Conservation (phyloP, 2,329 filamentous ascomycete species). For the Ceratocystis ficicola region DNA sequence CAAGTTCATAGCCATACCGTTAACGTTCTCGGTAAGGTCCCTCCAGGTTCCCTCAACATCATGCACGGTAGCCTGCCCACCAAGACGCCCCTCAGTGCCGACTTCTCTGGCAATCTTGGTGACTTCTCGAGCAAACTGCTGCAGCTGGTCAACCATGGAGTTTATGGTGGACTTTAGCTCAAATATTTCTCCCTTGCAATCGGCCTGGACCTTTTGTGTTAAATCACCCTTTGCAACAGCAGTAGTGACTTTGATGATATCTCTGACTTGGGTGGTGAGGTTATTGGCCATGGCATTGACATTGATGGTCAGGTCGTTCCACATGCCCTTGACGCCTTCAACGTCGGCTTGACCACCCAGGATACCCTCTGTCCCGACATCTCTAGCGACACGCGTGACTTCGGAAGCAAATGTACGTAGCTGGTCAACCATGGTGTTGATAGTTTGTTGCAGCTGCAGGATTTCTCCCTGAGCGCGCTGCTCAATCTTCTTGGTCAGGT, state of each 20-base stretch:
- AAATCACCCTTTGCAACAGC: constrained; percentile 73
- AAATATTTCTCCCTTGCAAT: constrained; percentile 80
- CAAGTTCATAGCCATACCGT: constrained; percentile 96
- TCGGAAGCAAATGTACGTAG: constrained; percentile 72
- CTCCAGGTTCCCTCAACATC: constrained; percentile 97
- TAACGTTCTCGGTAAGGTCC: constrained; percentile 88
- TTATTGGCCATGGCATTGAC: constrained; percentile 85
- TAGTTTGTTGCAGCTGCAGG: constrained; percentile 69
- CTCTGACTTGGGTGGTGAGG: constrained; percentile 76
- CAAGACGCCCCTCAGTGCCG: constrained; percentile 85
- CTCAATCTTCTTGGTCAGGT: constrained; percentile 74
- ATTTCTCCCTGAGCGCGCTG: constrained; percentile 72
- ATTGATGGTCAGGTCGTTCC: constrained; percentile 76
- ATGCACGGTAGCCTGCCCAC: constrained; percentile 89
- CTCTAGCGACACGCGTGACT: constrained; percentile 69
- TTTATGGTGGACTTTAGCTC: constrained; percentile 98
- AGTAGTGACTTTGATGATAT: constrained; percentile 75
- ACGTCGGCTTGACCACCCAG: constrained; percentile 73
- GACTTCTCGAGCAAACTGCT: constrained; percentile 93
- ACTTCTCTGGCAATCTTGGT: constrained; percentile 94
- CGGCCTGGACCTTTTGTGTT: constrained; percentile 91
- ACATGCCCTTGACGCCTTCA: constrained; percentile 75
- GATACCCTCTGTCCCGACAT: constrained; percentile 75
- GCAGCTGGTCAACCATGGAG: constrained; percentile 95
- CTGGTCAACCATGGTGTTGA: constrained; percentile 84